Evolutionary conservation across 768 basidiomycete species (phyloP).

Genomic region (Agrocybe pediades): DNA sequence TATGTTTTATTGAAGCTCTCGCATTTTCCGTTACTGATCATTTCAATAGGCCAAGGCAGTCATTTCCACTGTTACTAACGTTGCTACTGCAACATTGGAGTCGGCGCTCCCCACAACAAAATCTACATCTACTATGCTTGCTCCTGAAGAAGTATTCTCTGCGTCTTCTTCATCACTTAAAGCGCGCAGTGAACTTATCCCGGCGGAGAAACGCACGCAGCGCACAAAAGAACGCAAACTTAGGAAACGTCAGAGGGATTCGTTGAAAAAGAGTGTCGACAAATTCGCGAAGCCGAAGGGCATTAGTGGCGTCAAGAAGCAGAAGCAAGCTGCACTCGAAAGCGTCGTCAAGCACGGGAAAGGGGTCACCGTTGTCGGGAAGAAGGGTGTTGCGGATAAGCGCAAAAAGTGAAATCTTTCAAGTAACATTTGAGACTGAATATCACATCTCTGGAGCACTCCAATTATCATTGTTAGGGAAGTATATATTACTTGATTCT

Average conservation of each 20-base stretch:
- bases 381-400: constrained; percentile 45
- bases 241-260: constrained; percentile 67
- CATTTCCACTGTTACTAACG: constrained; percentile 83
- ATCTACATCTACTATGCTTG: constrained; percentile 77
- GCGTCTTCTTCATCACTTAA: constrained; percentile 57
- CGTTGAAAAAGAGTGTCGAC: constrained; percentile 64
- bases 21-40: not conserved
- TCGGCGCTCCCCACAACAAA: constrained; percentile 87
- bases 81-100: constrained; percentile 81
- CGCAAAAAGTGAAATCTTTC: constrained; percentile 24
- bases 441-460: no score
- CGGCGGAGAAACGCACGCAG: constrained; percentile 74
- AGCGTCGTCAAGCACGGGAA: constrained; percentile 82
- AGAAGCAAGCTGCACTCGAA: constrained; percentile 83
- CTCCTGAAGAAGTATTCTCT: constrained; percentile 90
- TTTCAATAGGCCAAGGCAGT: constrained; percentile 75
- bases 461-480: no score
- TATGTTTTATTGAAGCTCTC: constrained; percentile 35
- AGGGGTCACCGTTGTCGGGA: constrained; percentile 88
- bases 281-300: constrained; percentile 60
- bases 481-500: no score
- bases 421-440: not conserved
- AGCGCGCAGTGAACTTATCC: constrained; percentile 80
- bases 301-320: constrained; percentile 63
- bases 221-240: constrained; percentile 71